Evolutionary conservation across 371 early-diverging fungal genomes (phyloP).

Genomic region (Circinella umbellata): DNA sequence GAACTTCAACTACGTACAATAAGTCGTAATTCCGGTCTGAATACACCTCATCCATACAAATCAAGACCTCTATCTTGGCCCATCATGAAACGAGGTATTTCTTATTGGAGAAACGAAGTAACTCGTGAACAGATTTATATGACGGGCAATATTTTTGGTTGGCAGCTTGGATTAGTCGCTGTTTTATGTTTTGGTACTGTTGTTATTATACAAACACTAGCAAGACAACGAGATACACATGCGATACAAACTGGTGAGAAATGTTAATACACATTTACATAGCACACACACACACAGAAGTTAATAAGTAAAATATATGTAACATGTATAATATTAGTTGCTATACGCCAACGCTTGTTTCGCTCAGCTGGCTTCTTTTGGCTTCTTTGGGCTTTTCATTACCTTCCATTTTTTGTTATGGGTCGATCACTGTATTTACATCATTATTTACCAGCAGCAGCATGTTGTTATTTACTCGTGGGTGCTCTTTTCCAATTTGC

Average conservation of each 20-base stretch:
- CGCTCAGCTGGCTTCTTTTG: slow-evolving; percentile 82
- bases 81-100: slow-evolving; percentile 81
- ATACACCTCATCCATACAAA: slow-evolving; percentile 86
- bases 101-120: slow-evolving; percentile 80
- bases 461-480: slow-evolving; percentile 75
- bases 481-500: slow-evolving; percentile 64
- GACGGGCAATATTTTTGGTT: slow-evolving; percentile 91
- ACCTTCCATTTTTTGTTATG: slow-evolving; percentile 95
- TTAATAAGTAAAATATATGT: too few species aligned
- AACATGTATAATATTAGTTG: slow-evolving; percentile 15
- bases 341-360: slow-evolving; percentile 62
- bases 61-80: slow-evolving; percentile 83
- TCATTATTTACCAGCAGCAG: slow-evolving; percentile 93
- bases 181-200: slow-evolving; percentile 59
- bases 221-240: slow-evolving; percentile 67
- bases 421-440: slow-evolving; percentile 96
- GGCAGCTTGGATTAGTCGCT: slow-evolving; percentile 74
- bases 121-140: slow-evolving; percentile 87
- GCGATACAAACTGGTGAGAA: slow-evolving; percentile 44
- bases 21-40: slow-evolving; percentile 82
- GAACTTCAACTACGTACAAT: slow-evolving; percentile 89
- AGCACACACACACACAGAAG: slow-evolving; percentile 69
- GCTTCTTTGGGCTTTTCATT: slow-evolving; percentile 89
- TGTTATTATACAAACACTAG: slow-evolving; percentile 62
- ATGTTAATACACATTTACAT: slow-evolving; percentile 44